Percentiles rank a stretch among this genome's conserved stretches.
phyloP scores from a whole-genome alignment of 1,284 basidiomycete genomes.

The Serendipita sp. region DNA sequence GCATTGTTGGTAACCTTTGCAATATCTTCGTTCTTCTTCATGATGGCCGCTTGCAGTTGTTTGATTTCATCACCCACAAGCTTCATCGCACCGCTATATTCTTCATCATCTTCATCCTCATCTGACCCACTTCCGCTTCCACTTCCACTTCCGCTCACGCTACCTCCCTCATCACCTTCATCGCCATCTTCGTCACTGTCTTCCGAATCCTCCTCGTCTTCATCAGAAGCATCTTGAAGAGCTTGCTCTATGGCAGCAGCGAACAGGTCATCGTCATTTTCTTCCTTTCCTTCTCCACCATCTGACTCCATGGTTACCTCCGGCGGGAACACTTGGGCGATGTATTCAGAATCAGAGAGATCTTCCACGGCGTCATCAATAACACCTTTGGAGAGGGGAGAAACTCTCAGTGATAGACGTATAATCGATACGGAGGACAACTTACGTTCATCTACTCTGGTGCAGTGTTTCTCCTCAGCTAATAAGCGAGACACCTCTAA shows the following conservation, averaged over 20 bases:
- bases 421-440: constrained; percentile 2
- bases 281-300: constrained; percentile 2
- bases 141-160: constrained; percentile 34
- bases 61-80: constrained; percentile 79
- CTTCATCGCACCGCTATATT: constrained; percentile 56
- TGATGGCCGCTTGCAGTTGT: constrained; percentile 76
- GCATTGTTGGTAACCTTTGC: constrained; percentile 79
- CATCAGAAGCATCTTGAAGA: constrained; percentile 42
- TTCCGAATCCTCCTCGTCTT: constrained; percentile 38
- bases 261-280: constrained; percentile 35
- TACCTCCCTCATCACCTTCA: constrained; percentile 43
- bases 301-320: constrained; percentile 28
- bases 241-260: constrained; percentile 45
- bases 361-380: constrained; percentile 77
- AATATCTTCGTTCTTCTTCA: constrained; percentile 75
- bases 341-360: constrained; percentile 71
- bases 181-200: constrained; percentile 47
- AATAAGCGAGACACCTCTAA: constrained; percentile 89
- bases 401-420: constrained; percentile 7
- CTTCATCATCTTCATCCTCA: constrained; percentile 54
- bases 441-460: constrained; percentile 64
- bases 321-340: constrained; percentile 43
- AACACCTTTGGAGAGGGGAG: constrained; percentile 34
- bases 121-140: constrained; percentile 58
- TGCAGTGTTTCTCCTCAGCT: constrained; percentile 71